phyloP scores from a whole-genome alignment of 2,329 filamentous ascomycete genomes.

The Colletotrichum gloeosporioides region DNA sequence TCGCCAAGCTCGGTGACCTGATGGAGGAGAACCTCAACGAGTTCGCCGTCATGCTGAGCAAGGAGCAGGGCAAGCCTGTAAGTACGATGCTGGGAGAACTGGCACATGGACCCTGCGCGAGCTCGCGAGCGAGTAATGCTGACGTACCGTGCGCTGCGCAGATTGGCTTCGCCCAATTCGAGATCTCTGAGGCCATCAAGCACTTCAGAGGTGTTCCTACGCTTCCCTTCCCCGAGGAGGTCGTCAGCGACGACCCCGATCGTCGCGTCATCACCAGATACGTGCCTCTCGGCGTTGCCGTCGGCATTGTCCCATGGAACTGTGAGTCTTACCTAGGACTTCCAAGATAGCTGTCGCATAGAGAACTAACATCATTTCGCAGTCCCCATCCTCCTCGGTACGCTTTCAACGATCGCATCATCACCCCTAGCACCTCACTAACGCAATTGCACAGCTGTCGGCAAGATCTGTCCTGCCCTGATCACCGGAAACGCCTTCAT shows the following conservation, averaged over 20 bases:
- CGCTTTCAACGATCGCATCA: neutral
- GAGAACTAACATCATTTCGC: neutral
- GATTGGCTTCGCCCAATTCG: slow-evolving; percentile 8
- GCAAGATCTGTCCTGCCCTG: slow-evolving; percentile 63
- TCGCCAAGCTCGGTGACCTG: slow-evolving; percentile 23
- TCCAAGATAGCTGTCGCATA: neutral
- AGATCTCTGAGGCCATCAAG: slow-evolving; percentile 10
- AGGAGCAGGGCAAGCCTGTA: slow-evolving; percentile 28
- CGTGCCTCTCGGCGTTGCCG: slow-evolving; percentile 42
- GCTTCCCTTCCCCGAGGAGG: slow-evolving; percentile 17
- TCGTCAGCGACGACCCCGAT: slow-evolving; percentile 29
- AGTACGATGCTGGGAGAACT: neutral
- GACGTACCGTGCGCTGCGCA: neutral
- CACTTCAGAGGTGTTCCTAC: slow-evolving; percentile 7
- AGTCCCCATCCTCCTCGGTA: slow-evolving; percentile 22
- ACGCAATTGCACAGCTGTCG: slow-evolving; percentile 33
- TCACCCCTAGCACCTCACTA: neutral
- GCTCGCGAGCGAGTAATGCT: neutral
- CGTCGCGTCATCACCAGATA: slow-evolving; percentile 34
- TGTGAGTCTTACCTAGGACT: slow-evolving; percentile 48
- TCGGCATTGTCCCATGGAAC: slow-evolving; percentile 61
- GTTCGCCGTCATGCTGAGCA: slow-evolving; percentile 19
- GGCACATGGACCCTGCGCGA: neutral
- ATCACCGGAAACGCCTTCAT: slow-evolving; percentile 64
- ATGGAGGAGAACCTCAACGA: slow-evolving; percentile 19